These are phyloP conservation scores for Alternaria longipes DNA, from an alignment of 2,329 filamentous ascomycete genomes.

Conservation along the genomic window DNA sequence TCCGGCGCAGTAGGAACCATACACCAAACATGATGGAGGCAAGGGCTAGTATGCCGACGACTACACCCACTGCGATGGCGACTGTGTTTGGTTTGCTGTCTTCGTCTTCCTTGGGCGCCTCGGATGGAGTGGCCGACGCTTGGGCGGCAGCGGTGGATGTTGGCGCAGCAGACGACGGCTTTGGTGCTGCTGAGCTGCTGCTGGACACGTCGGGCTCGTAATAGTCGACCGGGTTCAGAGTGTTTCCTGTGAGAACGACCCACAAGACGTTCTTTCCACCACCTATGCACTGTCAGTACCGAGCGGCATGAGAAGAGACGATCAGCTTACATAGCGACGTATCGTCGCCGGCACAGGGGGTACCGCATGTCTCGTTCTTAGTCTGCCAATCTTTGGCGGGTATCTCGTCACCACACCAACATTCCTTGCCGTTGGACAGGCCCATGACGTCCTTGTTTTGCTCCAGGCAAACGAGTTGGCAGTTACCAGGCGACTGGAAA, in stretches of 20 bases:
- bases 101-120: constrained; percentile 46
- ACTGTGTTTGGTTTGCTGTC: constrained; percentile 69
- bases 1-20: constrained; percentile 79
- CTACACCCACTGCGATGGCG: constrained; percentile 86
- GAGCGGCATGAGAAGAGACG: not conserved
- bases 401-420: constrained; percentile 76
- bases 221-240: constrained; percentile 50
- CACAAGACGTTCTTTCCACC: constrained; percentile 65
- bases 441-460: constrained; percentile 67
- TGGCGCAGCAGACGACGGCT: constrained; percentile 21
- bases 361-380: constrained; percentile 69
- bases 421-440: constrained; percentile 68
- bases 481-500: constrained; percentile 66
- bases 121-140: constrained; percentile 37
- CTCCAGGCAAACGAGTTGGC: constrained; percentile 61
- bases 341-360: constrained; percentile 67
- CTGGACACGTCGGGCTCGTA: constrained; percentile 35
- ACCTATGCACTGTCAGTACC: constrained; percentile 55
- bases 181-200: constrained; percentile 28
- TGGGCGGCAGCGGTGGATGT: constrained; percentile 31
- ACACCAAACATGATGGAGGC: constrained; percentile 71
- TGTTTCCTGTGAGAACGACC: constrained; percentile 62
- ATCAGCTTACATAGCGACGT: constrained; percentile 70
- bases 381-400: constrained; percentile 66
- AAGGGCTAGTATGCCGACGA: constrained; percentile 80